Evolutionary conservation across 2,329 filamentous ascomycete genomes (phyloP).

Genomic region (Elsinoe australis): DNA sequence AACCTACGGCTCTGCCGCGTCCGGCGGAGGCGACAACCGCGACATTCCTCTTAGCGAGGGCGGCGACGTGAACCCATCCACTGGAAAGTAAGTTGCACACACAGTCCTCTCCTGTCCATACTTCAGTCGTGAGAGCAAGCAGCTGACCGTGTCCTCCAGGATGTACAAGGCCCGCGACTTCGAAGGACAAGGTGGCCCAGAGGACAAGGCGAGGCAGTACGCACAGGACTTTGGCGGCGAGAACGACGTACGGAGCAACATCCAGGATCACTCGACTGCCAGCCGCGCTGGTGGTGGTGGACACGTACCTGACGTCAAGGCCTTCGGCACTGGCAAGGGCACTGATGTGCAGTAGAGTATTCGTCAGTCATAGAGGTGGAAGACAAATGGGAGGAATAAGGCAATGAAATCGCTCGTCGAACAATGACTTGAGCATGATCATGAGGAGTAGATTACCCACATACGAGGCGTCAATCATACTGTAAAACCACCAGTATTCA

Average conservation of each 20-base stretch:
- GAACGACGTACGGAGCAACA: slow-evolving; percentile 35
- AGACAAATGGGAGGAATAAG: background rate
- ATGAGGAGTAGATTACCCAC: too few species aligned
- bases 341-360: slow-evolving; percentile 7
- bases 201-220: slow-evolving; percentile 36
- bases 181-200: slow-evolving; percentile 42
- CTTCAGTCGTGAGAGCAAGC: too few species aligned
- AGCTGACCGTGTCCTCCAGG: too few species aligned
- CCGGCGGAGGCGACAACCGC: slow-evolving; percentile 40
- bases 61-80: slow-evolving; percentile 35
- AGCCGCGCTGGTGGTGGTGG: background rate
- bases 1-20: slow-evolving; percentile 38
- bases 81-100: slow-evolving; percentile 33
- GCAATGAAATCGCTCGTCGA: too few species aligned
- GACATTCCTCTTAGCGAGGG: slow-evolving; percentile 43
- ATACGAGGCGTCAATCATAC: too few species aligned
- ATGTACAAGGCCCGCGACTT: slow-evolving; percentile 43
- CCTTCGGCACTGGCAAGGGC: background rate
- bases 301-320: background rate
- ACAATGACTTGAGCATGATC: too few species aligned
- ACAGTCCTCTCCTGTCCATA: too few species aligned
- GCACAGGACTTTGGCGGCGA: slow-evolving; percentile 35
- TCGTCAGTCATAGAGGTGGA: background rate
- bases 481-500: too few species aligned
- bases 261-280: slow-evolving; percentile 20